Conservation (phyloP, 2,329 filamentous ascomycete species). For the Diplodia intermedia region DNA sequence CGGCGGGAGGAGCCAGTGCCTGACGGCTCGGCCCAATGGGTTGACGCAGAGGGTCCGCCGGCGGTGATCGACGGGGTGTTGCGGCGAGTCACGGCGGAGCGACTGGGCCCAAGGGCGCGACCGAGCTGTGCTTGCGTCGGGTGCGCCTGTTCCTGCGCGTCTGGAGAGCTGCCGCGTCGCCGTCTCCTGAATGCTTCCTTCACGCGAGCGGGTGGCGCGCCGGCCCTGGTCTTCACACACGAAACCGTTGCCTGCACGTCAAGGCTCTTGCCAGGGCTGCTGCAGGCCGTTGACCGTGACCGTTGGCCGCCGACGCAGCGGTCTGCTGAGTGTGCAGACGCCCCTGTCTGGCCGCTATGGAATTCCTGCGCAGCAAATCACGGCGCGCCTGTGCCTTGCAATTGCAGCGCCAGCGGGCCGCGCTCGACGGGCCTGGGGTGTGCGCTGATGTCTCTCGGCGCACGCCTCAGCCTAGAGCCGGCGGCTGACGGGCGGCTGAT, state of each 20-base stretch:
- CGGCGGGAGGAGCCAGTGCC: slow-evolving; percentile 27
- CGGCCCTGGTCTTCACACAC: slow-evolving; percentile 15
- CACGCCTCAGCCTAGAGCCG: neutral
- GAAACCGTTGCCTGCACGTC: slow-evolving; percentile 25
- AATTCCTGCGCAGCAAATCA: slow-evolving; percentile 10
- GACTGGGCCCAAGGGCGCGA: slow-evolving; percentile 17
- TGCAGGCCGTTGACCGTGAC: slow-evolving; percentile 3
- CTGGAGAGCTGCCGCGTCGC: slow-evolving; percentile 17
- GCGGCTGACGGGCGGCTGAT: neutral
- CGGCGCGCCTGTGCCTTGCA: slow-evolving; percentile 21
- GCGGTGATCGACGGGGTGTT: slow-evolving; percentile 31
- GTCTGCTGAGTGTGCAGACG: slow-evolving; percentile 1
- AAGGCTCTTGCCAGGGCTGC: slow-evolving; percentile 12
- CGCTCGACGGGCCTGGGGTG: neutral
- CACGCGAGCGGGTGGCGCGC: slow-evolving; percentile 24
- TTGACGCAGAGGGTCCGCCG: slow-evolving; percentile 26
- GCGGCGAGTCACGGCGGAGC: slow-evolving; percentile 29
- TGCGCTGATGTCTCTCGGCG: neutral
- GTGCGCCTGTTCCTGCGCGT: slow-evolving; percentile 7
- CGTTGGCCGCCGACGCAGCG: neutral
- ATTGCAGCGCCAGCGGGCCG: slow-evolving; percentile 15
- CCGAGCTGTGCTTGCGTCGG: slow-evolving; percentile 10
- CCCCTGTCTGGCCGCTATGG: neutral
- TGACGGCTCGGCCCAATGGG: slow-evolving; percentile 30
- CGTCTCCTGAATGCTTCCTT: slow-evolving; percentile 30